phyloP scores from a whole-genome alignment of 2,329 filamentous ascomycete species.

The Sphaerulina populicola region DNA sequence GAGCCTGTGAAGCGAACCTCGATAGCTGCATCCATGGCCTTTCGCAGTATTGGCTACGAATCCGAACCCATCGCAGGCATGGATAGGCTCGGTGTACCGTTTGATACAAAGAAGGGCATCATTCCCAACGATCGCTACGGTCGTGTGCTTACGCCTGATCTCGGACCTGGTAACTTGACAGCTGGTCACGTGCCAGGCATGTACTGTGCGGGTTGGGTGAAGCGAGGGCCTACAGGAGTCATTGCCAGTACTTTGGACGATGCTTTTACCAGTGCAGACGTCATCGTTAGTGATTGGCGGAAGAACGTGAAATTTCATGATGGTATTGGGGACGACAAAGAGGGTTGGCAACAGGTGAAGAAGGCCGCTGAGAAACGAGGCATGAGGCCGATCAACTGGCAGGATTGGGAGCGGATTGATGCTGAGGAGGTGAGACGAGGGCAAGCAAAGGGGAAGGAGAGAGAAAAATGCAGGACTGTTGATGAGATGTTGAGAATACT shows the following conservation, averaged over 20 bases:
- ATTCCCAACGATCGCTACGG: conserved; percentile 77
- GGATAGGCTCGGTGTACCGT: conserved; percentile 62
- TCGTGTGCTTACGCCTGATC: conserved; percentile 49
- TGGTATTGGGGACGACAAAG: conserved; percentile 33
- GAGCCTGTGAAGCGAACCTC: conserved; percentile 28
- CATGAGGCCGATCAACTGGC: conserved; percentile 64
- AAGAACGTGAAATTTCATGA: conserved; percentile 38
- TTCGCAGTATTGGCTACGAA: conserved; percentile 92
- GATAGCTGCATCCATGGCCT: conserved; percentile 63
- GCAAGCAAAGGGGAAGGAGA: conserved; percentile 58
- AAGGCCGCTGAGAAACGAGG: conserved; percentile 49
- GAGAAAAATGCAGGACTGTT: conserved; percentile 58
- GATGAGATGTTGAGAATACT: conserved; percentile 51
- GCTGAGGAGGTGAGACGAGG: conserved; percentile 64
- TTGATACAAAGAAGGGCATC: conserved; percentile 64
- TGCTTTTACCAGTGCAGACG: conserved; percentile 80
- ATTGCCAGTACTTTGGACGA: conserved; percentile 96
- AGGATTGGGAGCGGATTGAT: conserved; percentile 81
- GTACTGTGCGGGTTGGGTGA: conserved; percentile 95
- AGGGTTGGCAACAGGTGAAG: conserved; percentile 72
- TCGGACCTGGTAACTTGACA: conserved; percentile 37
- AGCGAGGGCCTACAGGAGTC: conserved; percentile 85
- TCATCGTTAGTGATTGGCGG: conserved; percentile 70
- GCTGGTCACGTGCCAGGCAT: conserved; percentile 57
- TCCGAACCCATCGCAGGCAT: conserved; percentile 70